phyloP scores from a whole-genome alignment of 352 stramenopile genomes.

The Pythium biforme region DNA sequence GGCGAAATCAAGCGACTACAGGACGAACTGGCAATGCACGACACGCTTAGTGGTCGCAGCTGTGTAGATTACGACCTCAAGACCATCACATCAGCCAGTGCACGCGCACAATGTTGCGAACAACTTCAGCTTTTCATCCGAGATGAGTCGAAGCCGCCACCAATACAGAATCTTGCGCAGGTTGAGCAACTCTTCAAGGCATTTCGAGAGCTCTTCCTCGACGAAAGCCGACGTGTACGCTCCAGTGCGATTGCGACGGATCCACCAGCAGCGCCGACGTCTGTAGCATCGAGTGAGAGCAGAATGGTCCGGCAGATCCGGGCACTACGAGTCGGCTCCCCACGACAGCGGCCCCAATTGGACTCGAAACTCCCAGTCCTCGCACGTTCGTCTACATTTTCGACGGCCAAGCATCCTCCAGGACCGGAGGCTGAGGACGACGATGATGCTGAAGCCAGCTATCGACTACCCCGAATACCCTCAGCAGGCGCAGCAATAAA shows the following conservation, averaged over 20 bases:
- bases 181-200: conserved; percentile 41
- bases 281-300: conserved; percentile 22
- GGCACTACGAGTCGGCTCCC: conserved; percentile 32
- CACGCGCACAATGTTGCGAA: conserved; percentile 23
- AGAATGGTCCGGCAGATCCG: conserved; percentile 58
- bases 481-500: background rate
- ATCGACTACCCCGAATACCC: background rate
- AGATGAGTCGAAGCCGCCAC: conserved; percentile 29
- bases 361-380: conserved; percentile 4
- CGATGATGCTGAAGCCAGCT: background rate
- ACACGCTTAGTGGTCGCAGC: conserved; percentile 50
- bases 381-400: background rate
- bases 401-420: background rate
- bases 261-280: conserved; percentile 4
- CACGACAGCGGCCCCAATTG: conserved; percentile 10
- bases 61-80: conserved; percentile 34
- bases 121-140: conserved; percentile 37
- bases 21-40: conserved; percentile 59
- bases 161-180: conserved; percentile 47
- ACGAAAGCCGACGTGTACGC: background rate
- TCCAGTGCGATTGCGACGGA: background rate
- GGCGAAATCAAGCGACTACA: conserved; percentile 55
- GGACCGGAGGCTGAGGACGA: conserved; percentile 15
- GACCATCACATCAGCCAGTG: conserved; percentile 13
- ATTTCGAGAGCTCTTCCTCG: conserved; percentile 43